Conservation (phyloP, 129 eudicot genomes). For the Helichrysum umbraculigerum region DNA sequence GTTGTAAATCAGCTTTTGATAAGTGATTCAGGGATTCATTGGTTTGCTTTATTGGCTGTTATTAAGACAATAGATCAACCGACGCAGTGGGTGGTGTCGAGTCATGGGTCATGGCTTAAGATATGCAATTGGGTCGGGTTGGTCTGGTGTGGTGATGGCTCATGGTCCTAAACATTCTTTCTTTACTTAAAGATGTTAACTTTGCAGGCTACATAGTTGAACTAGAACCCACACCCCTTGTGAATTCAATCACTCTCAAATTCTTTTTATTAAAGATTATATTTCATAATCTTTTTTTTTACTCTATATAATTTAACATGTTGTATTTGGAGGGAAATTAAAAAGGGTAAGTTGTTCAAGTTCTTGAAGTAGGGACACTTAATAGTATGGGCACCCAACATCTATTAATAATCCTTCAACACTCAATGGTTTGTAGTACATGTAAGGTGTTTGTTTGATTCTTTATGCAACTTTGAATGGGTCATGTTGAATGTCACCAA, state of each 20-base stretch:
- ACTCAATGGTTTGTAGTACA: constrained; percentile 32
- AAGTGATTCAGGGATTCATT: constrained; percentile 33
- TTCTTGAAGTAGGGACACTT: constrained; percentile 15
- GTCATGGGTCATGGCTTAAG: constrained; percentile 40
- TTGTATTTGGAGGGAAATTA: constrained; percentile 26
- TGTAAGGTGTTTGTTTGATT: constrained; percentile 31
- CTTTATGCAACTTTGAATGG: constrained; percentile 31
- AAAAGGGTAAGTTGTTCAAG: constrained; percentile 22
- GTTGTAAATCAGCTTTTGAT: constrained; percentile 38
- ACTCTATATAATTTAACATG: constrained; percentile 18
- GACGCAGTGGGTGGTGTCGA: constrained; percentile 36
- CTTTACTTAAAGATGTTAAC: constrained; percentile 35
- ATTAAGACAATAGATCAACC: constrained; percentile 26
- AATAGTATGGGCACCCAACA: constrained; percentile 30
- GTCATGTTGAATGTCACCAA: constrained; percentile 33
- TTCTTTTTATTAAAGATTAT: constrained; percentile 21
- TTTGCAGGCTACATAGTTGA: constrained; percentile 36
- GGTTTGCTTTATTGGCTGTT: constrained; percentile 23
- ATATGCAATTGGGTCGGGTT: constrained; percentile 29
- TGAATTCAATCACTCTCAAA: constrained; percentile 35
- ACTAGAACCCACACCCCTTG: constrained; percentile 32
- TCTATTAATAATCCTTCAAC: constrained; percentile 23
- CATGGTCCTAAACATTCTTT: constrained; percentile 17
- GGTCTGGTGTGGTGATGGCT: constrained; percentile 33
- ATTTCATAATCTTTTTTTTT: constrained; percentile 15